A percentile compares a stretch with the other conserved stretches of the same genome.
These are phyloP conservation scores for Imleria badia DNA, from an alignment of 768 basidiomycete species.

Conservation along the genomic window DNA sequence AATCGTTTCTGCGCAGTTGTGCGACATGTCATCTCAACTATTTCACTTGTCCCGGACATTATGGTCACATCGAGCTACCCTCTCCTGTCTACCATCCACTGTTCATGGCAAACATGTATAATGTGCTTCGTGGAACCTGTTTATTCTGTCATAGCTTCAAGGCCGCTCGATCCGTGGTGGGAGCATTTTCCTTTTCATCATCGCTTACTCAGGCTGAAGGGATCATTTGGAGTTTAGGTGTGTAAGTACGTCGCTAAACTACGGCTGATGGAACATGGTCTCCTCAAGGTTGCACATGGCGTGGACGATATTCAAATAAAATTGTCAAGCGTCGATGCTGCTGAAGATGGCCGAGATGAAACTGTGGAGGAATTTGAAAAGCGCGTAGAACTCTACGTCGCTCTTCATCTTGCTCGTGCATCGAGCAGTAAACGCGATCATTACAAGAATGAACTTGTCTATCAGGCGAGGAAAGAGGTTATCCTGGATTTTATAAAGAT, in stretches of 20 bases:
- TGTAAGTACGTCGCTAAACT: constrained; percentile 86
- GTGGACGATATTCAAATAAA: constrained; percentile 67
- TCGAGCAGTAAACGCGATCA: constrained; percentile 68
- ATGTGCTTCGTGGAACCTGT: constrained; percentile 83
- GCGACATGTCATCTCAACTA: constrained; percentile 90
- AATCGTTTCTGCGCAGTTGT: constrained; percentile 56
- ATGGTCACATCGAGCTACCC: constrained; percentile 95
- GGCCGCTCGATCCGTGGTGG: constrained; percentile 67
- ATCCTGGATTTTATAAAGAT: constrained; percentile 79
- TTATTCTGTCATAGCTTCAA: constrained; percentile 95
- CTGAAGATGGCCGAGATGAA: constrained; percentile 52
- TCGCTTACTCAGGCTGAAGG: constrained; percentile 8
- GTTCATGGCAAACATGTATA: constrained; percentile 90
- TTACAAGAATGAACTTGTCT: constrained; percentile 88
- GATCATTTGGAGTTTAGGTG: constrained; percentile 44
- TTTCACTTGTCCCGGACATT: constrained; percentile 96
- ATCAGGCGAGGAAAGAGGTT: constrained; percentile 79
- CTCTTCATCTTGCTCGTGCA: constrained; percentile 42
- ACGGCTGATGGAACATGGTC: constrained; percentile 83
- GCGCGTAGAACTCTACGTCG: constrained; percentile 66
- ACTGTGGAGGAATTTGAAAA: constrained; percentile 58
- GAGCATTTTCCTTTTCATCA: constrained; percentile 24
- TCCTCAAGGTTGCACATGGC: constrained; percentile 75
- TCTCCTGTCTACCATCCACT: constrained; percentile 95
- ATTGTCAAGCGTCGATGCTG: constrained; percentile 31